Evolutionary conservation across 768 basidiomycete genomes (phyloP), one percentile per base, ranked within the genome.

Genomic region (Rhodosporidiobolus odoratus): DNA sequence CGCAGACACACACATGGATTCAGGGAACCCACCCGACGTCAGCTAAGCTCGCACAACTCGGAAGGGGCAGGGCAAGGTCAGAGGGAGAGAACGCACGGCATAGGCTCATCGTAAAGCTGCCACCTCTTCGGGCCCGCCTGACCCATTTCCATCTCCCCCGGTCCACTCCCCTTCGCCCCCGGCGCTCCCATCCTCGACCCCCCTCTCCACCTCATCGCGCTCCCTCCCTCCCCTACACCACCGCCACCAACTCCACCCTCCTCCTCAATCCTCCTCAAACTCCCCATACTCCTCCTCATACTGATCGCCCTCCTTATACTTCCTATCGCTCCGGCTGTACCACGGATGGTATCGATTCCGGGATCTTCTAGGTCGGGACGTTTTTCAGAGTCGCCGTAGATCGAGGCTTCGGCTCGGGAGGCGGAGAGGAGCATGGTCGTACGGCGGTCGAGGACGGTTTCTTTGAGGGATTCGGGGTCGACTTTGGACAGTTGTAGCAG

Each of bases 401-500:
- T 50, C 27, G 59, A 62, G 8, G 69, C 41, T 72, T 89, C 88
- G 4, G 89, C 89, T 53, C 87, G 86, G 32, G 91, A 85, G n/a
- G 91, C 94, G 79, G 91, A 87, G 40, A 99, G 84, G 32, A 99
- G 86, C 58, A 97, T 85, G 0, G 96, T 97, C 2, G 91, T 89
- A 41, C 89, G 85, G 25, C 95, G 84, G 78, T 98, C 96, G 76
- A 99, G 88, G 13, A 69, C 62, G 21, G 13, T 41, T 15, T 58
- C 41, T 58, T 86, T 78, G 67, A 83, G 86, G 63, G 86, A 81
- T 27, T 83, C 83, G 16, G 96, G 95, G 78, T 99, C 95, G 74
- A 98, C 86, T 81, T 91, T 91, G 79, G 89, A 91, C 86, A 95
- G 89, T 80, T 99, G 96, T 13, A 99, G 86, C 73, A 99, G 87